Conservation (phyloP, 2,329 filamentous ascomycete genomes). For the Leptographium lundbergii region DNA sequence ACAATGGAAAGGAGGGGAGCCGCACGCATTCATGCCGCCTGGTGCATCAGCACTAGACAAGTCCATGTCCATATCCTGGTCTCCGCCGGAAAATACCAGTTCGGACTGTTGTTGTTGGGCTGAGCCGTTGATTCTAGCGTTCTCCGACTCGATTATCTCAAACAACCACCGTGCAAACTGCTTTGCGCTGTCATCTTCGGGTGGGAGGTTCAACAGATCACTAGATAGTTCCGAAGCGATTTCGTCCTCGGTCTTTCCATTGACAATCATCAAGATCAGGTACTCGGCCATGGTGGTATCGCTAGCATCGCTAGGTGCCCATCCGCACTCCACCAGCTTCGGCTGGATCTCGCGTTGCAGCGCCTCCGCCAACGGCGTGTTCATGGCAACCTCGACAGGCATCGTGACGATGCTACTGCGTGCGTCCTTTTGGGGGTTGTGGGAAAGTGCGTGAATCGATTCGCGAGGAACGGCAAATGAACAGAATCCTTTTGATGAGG, state of each 20-base stretch:
- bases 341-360: constrained; percentile 74
- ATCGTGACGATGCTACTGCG: constrained; percentile 34
- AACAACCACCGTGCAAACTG: constrained; percentile 94
- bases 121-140: constrained; percentile 45
- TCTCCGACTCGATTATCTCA: constrained; percentile 61
- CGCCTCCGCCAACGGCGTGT: constrained; percentile 73
- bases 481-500: too few relatives aligned
- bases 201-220: constrained; percentile 69
- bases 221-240: constrained; percentile 79
- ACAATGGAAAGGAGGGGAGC: neutral
- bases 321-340: constrained; percentile 86
- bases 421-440: neutral
- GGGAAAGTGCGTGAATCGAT: neutral
- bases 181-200: constrained; percentile 69
- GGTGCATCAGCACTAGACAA: constrained; percentile 30
- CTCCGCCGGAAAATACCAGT: constrained; percentile 16
- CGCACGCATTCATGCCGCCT: constrained; percentile 47
- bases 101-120: neutral
- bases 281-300: constrained; percentile 87
- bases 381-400: constrained; percentile 63
- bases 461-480: too few relatives aligned
- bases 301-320: constrained; percentile 66
- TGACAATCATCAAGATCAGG: constrained; percentile 92
- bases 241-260: constrained; percentile 84
- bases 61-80: constrained; percentile 63